Conservation (phyloP, 1,284 basidiomycete species). For the Abortiporus biennis region DNA sequence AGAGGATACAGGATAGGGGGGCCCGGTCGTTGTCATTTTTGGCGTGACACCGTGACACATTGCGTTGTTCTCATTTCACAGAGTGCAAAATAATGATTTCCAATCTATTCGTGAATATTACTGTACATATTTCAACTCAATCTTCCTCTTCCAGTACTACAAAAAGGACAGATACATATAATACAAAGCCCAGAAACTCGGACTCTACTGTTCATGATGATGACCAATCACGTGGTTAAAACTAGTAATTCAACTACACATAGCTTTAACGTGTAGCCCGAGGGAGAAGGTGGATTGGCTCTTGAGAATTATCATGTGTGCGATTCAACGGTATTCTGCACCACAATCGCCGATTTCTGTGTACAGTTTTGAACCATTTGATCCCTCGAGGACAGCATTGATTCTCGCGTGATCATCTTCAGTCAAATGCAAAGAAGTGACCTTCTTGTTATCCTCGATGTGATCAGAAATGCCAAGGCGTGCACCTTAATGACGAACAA, state of each 20-base stretch:
- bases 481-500: constrained; percentile 39
- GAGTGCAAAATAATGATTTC: too few species aligned
- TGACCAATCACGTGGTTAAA: background rate
- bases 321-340: constrained; percentile 58
- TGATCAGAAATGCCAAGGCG: constrained; percentile 76
- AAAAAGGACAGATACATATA: background rate
- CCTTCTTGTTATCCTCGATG: constrained; percentile 57
- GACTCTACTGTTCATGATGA: background rate
- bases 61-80: too few species aligned
- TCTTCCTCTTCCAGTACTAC: background rate
- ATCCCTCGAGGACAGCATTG: constrained; percentile 51
- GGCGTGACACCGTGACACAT: too few species aligned
- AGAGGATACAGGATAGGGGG: too few species aligned
- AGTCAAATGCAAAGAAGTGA: constrained; percentile 53
- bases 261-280: background rate
- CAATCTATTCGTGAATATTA: too few species aligned
- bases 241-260: background rate
- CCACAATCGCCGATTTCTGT: constrained; percentile 74
- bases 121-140: background rate
- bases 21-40: too few species aligned
- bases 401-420: constrained; percentile 53
- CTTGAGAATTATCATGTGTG: background rate
- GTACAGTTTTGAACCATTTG: constrained; percentile 56
- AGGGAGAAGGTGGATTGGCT: background rate
- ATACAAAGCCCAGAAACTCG: background rate